These are phyloP conservation scores for Xerocomus potaroensis DNA, from an alignment of 768 basidiomycete species.

Conservation along the genomic window DNA sequence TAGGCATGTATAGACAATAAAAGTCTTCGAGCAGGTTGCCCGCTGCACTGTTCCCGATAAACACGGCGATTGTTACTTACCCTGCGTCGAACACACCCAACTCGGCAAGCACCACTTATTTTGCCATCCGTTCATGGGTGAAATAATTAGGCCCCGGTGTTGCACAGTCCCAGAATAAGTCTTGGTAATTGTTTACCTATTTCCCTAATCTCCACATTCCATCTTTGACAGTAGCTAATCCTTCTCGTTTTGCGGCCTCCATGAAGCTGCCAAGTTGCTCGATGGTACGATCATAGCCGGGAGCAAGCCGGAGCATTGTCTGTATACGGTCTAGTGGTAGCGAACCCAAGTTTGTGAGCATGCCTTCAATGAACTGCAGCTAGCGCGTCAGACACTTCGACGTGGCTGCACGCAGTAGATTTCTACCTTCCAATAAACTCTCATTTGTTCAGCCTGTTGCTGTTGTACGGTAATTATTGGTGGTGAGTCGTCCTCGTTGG, in stretches of 20 bases:
- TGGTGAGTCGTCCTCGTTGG: conserved; percentile 42
- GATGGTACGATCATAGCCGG: conserved; percentile 72
- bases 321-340: conserved; percentile 83
- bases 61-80: neutral
- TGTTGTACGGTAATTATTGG: conserved; percentile 59
- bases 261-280: conserved; percentile 79
- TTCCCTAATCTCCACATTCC: conserved; percentile 62
- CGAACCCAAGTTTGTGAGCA: conserved; percentile 82
- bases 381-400: conserved; percentile 2
- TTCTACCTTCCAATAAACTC: conserved; percentile 79
- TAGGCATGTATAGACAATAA: too few species aligned
- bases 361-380: conserved; percentile 78
- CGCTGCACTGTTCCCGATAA: neutral
- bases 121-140: neutral
- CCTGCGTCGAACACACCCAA: neutral
- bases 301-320: conserved; percentile 79
- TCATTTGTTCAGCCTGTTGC: conserved; percentile 82
- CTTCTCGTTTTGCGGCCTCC: conserved; percentile 77
- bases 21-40: too few species aligned
- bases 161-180: neutral
- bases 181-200: conserved; percentile 1
- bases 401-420: neutral
- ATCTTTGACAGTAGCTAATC: conserved; percentile 63
- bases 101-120: neutral
- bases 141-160: too few species aligned